Conservation (phyloP, 495 filamentous ascomycete species). For the Aspergillus coremiiformis region DNA sequence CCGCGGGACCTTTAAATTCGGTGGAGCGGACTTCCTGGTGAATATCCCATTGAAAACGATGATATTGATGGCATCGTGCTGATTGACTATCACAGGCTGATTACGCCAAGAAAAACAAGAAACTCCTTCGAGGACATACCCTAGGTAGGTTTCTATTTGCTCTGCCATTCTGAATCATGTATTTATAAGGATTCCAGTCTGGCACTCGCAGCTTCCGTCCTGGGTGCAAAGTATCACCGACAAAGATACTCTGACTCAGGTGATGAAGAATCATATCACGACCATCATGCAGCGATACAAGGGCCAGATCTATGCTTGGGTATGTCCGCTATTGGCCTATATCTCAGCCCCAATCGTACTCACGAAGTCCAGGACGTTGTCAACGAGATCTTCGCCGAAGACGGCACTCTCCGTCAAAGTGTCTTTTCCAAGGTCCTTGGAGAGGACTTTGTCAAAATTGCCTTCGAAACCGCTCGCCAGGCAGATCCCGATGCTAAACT, state of each 20-base stretch:
- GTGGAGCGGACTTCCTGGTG: conserved; percentile 36
- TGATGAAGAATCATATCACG: conserved; percentile 29
- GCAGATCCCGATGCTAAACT: conserved; percentile 54
- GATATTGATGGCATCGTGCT: neutral
- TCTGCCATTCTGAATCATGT: too few species aligned
- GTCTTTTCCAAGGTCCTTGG: conserved; percentile 52
- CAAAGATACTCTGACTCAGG: conserved; percentile 32
- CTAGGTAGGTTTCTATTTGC: conserved; percentile 19
- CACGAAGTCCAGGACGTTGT: conserved; percentile 55
- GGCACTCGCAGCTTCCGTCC: conserved; percentile 47
- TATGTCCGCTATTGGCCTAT: conserved; percentile 7
- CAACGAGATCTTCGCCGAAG: conserved; percentile 64
- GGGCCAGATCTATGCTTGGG: conserved; percentile 46
- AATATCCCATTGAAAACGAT: neutral
- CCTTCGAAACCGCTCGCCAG: conserved; percentile 47
- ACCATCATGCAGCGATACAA: conserved; percentile 24
- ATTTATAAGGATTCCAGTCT: conserved; percentile 24
- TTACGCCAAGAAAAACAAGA: conserved; percentile 39
- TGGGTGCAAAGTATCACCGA: conserved; percentile 43
- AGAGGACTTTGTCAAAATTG: conserved; percentile 50
- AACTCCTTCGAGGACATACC: conserved; percentile 46
- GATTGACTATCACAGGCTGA: conserved; percentile 25
- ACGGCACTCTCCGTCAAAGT: conserved; percentile 51
- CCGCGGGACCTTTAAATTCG: conserved; percentile 37
- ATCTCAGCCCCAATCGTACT: neutral